These are phyloP conservation scores for Lentinula boryana DNA, from an alignment of 768 basidiomycete genomes.

Conservation along the genomic window DNA sequence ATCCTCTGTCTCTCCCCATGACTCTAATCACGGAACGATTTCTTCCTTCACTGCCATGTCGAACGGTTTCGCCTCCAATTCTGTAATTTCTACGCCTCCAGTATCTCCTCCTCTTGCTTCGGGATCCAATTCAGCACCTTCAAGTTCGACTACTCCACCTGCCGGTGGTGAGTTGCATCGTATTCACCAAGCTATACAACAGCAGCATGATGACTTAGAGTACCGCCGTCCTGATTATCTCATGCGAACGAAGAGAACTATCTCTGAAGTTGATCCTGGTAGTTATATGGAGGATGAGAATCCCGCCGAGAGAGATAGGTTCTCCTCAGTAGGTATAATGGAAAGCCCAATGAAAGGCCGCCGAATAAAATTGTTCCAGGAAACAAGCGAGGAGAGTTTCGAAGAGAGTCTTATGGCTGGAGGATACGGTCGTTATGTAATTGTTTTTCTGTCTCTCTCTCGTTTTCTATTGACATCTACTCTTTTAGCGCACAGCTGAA, in stretches of 20 bases:
- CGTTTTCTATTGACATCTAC: slow-evolving; percentile 9
- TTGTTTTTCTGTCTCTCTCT: neutral
- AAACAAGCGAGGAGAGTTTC: slow-evolving; percentile 79
- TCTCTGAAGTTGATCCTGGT: slow-evolving; percentile 34
- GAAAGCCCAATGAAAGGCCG: slow-evolving; percentile 71
- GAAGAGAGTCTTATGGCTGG: slow-evolving; percentile 82
- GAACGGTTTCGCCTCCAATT: slow-evolving; percentile 9
- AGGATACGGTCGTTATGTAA: slow-evolving; percentile 71
- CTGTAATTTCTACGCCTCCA: slow-evolving; percentile 16
- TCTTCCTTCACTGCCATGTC: slow-evolving; percentile 8
- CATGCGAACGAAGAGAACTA: slow-evolving; percentile 47
- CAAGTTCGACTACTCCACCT: slow-evolving; percentile 13
- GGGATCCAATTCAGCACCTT: neutral
- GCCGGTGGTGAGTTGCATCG: slow-evolving; percentile 54
- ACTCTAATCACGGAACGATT: slow-evolving; percentile 10
- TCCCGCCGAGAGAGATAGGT: slow-evolving; percentile 22
- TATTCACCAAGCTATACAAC: slow-evolving; percentile 47
- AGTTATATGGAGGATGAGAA: slow-evolving; percentile 27
- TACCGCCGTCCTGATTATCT: slow-evolving; percentile 68
- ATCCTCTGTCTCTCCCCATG: slow-evolving; percentile 11
- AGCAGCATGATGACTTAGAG: slow-evolving; percentile 52
- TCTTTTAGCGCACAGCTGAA: slow-evolving; percentile 47
- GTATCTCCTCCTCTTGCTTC: slow-evolving; percentile 19
- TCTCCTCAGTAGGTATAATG: slow-evolving; percentile 45
- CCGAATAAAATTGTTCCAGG: slow-evolving; percentile 70